Evolutionary conservation across 2,329 filamentous ascomycete genomes (phyloP).

Genomic region (Talaromyces rugulosus): DNA sequence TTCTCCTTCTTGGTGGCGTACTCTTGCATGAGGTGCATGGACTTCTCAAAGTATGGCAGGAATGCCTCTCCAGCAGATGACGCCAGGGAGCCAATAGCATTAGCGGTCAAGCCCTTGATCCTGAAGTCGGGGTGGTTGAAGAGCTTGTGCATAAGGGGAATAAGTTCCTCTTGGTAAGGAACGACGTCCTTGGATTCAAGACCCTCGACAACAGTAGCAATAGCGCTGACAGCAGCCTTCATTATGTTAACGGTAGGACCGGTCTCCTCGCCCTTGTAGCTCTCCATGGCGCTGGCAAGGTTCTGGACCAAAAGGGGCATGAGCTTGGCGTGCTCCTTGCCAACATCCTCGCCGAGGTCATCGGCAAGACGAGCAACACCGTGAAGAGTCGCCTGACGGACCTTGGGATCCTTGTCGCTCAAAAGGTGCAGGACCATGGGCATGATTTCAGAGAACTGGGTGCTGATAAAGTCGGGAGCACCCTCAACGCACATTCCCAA

Average conservation of each 20-base stretch:
- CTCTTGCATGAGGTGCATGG: conserved; percentile 81
- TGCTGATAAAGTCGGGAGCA: conserved; percentile 94
- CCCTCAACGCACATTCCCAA: conserved; percentile 94
- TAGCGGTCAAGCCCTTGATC: conserved; percentile 84
- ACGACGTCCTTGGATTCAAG: conserved; percentile 71
- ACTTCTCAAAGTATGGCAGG: conserved; percentile 83
- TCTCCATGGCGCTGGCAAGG: conserved; percentile 71
- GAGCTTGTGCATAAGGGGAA: conserved; percentile 78
- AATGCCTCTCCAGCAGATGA: conserved; percentile 78
- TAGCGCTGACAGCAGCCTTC: conserved; percentile 81
- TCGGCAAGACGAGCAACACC: conserved; percentile 87
- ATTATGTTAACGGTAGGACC: conserved; percentile 82
- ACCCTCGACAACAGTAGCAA: conserved; percentile 86
- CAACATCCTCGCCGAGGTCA: conserved; percentile 86
- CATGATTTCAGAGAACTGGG: conserved; percentile 80
- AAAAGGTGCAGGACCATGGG: conserved; percentile 80
- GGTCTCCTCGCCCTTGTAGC: conserved; percentile 59
- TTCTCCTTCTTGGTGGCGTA: conserved; percentile 83
- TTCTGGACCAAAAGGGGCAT: conserved; percentile 85
- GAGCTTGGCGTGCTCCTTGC: conserved; percentile 76
- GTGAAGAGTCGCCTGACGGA: conserved; percentile 82
- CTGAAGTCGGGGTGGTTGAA: conserved; percentile 81
- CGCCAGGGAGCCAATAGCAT: conserved; percentile 86
- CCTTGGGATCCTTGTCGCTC: conserved; percentile 74
- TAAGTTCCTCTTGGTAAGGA: conserved; percentile 75